Conservation (phyloP, 1,139 yeast species). For the Taphrina pruni region DNA sequence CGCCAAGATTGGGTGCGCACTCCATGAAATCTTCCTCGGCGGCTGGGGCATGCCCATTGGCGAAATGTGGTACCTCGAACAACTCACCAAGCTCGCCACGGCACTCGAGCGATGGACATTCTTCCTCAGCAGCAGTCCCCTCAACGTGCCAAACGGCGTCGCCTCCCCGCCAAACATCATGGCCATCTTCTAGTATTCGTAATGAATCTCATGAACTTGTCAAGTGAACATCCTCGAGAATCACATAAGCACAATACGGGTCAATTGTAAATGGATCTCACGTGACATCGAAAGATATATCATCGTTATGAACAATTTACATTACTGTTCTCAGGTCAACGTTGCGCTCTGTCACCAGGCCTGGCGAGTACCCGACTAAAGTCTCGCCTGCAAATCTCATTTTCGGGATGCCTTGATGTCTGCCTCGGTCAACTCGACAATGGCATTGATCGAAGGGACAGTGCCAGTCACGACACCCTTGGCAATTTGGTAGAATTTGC, state of each 20-base stretch:
- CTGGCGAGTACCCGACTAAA: slow-evolving; percentile 4
- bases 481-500: slow-evolving; percentile 31
- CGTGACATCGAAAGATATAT: background rate
- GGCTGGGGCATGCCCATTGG: slow-evolving; percentile 51
- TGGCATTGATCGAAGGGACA: slow-evolving; percentile 38
- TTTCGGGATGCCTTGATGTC: slow-evolving; percentile 37
- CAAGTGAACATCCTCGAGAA: background rate
- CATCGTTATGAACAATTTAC: background rate
- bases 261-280: background rate
- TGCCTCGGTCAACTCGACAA: slow-evolving; percentile 35
- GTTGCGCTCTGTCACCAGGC: background rate
- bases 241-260: background rate
- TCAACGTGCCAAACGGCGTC: slow-evolving; percentile 50
- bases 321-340: background rate
- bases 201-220: background rate
- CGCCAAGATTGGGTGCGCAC: slow-evolving; percentile 26
- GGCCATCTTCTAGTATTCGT: slow-evolving; percentile 10
- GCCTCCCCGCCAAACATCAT: slow-evolving; percentile 50
- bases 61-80: slow-evolving; percentile 50
- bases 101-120: slow-evolving; percentile 48
- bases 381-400: slow-evolving; percentile 19
- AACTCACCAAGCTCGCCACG: slow-evolving; percentile 47
- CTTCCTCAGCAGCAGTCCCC: slow-evolving; percentile 50
- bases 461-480: slow-evolving; percentile 41
- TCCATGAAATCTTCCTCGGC: slow-evolving; percentile 48